phyloP scores from a whole-genome alignment of 129 eudicot species.

The Dittrichia graveolens region DNA sequence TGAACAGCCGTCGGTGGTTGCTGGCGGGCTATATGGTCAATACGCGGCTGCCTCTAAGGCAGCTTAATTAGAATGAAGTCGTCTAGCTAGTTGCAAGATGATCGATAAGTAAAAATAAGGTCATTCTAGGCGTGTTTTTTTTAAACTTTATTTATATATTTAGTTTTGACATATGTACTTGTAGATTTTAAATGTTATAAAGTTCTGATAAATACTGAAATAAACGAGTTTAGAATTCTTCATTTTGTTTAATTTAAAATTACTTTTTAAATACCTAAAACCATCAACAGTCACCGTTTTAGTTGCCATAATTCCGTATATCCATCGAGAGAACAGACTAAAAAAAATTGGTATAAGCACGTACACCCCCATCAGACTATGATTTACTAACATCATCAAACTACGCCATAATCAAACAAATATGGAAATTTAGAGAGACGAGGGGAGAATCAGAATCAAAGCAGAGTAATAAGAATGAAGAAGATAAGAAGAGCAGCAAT shows the following conservation, averaged over 20 bases:
- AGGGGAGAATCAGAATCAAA: slow-evolving; percentile 26
- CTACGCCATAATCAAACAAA: slow-evolving; percentile 12
- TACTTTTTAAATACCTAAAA: too few relatives aligned
- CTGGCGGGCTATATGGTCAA: background rate
- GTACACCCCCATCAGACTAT: background rate
- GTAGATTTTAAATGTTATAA: too few relatives aligned
- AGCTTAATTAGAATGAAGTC: background rate
- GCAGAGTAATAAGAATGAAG: slow-evolving; percentile 77
- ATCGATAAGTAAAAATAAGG: background rate
- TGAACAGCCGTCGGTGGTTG: background rate
- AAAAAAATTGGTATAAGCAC: background rate
- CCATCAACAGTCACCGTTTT: too few relatives aligned
- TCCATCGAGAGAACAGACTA: too few relatives aligned
- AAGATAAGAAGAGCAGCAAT: slow-evolving; percentile 82
- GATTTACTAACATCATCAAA: slow-evolving; percentile 14
- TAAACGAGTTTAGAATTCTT: too few relatives aligned
- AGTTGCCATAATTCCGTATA: too few relatives aligned
- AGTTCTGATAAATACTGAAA: too few relatives aligned
- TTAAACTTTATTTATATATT: too few relatives aligned
- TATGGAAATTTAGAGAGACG: background rate
- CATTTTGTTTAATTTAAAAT: too few relatives aligned
- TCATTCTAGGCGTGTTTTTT: too few relatives aligned
- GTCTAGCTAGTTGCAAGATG: too few relatives aligned
- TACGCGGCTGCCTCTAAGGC: background rate
- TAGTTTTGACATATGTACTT: too few relatives aligned